phyloP scores from a whole-genome alignment of 1,284 basidiomycete genomes.

The Fomitopsis palustris region DNA sequence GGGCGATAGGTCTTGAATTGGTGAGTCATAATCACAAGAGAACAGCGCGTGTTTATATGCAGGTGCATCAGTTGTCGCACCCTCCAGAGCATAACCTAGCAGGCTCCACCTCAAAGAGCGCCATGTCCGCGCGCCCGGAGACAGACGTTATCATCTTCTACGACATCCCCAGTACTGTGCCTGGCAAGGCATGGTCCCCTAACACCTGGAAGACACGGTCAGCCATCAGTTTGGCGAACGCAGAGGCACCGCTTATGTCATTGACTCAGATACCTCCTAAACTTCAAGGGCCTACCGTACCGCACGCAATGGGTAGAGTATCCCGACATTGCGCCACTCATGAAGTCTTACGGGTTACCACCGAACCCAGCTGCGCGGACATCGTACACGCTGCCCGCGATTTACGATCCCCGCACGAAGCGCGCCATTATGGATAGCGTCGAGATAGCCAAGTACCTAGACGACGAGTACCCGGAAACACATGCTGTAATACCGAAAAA shows the following conservation, averaged over 20 bases:
- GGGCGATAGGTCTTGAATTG: no score
- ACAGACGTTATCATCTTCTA: background rate
- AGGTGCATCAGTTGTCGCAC: background rate
- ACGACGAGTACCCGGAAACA: constrained; percentile 25
- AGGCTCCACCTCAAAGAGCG: background rate
- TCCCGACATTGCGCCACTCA: constrained; percentile 24
- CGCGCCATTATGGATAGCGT: constrained; percentile 25
- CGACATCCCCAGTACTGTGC: background rate
- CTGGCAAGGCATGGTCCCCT: background rate
- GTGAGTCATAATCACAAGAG: no score
- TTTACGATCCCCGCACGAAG: constrained; percentile 23
- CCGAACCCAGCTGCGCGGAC: background rate
- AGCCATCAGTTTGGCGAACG: background rate
- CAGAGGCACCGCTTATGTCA: background rate
- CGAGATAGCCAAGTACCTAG: constrained; percentile 29
- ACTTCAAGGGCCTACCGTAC: constrained; percentile 26
- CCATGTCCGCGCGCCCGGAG: background rate
- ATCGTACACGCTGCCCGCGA: constrained; percentile 23
- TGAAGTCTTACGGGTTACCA: background rate
- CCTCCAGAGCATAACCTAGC: background rate
- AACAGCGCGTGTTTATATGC: background rate
- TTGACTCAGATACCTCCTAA: constrained; percentile 17
- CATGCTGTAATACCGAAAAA: constrained; percentile 14
- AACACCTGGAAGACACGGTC: background rate
- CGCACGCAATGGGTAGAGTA: constrained; percentile 29